Conservation (phyloP, 306 rosid genomes). For the Cucurbita maxima region DNA sequence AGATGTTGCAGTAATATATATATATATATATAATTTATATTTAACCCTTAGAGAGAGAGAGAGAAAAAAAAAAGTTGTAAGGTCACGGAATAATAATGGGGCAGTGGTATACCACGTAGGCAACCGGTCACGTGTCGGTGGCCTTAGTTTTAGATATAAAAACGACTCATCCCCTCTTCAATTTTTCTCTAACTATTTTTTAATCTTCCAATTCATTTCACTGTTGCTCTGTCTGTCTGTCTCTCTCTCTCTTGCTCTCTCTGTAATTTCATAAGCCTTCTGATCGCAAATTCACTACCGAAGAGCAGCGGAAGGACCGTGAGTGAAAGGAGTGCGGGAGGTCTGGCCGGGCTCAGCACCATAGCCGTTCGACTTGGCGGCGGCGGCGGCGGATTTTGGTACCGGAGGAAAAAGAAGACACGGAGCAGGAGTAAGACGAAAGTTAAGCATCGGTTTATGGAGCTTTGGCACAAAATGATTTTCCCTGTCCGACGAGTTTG, state of each 20-base stretch:
- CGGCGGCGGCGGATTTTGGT: slow-evolving; percentile 4
- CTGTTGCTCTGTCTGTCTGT: not conserved
- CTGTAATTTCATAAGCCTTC: not conserved
- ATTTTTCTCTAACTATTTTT: not conserved
- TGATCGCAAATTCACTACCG: not conserved
- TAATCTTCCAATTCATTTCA: no score
- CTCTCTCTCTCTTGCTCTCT: not conserved
- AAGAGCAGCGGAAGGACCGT: not conserved
- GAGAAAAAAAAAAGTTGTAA: not conserved
- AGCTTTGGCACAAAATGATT: slow-evolving; percentile 41
- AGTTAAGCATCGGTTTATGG: slow-evolving; percentile 31
- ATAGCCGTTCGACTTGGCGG: slow-evolving; percentile 14
- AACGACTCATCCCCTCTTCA: not conserved
- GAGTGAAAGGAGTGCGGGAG: not conserved
- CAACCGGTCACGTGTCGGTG: slow-evolving; percentile 10
- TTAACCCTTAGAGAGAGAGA: no score
- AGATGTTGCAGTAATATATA: no score
- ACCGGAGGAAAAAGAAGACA: slow-evolving; percentile 13
- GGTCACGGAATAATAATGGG: not conserved
- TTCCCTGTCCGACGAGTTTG: slow-evolving; percentile 69
- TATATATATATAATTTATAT: no score
- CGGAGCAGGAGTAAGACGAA: slow-evolving; percentile 18
- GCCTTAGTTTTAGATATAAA: not conserved
- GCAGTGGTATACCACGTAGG: not conserved
- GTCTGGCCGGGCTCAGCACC: slow-evolving; percentile 48